Evolutionary conservation across 2,329 filamentous ascomycete genomes (phyloP).

Genomic region (Aspergillus awamori): DNA sequence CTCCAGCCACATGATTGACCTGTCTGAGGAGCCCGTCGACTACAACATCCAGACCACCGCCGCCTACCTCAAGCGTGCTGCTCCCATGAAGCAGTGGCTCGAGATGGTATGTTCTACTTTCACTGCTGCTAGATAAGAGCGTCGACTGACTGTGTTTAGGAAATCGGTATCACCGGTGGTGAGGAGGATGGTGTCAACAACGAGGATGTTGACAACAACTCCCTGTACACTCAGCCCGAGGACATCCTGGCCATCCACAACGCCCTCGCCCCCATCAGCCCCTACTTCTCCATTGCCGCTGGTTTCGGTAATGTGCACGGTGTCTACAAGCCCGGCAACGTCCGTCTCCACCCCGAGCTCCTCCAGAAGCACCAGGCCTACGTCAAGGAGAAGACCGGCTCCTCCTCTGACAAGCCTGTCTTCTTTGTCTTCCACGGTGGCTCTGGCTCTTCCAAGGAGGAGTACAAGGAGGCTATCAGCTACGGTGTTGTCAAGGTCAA

Average conservation of each 20-base stretch:
- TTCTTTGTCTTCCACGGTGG: slow-evolving; percentile 99
- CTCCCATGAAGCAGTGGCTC: slow-evolving; percentile 97
- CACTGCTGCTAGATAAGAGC: background rate
- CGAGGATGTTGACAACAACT: slow-evolving; percentile 94
- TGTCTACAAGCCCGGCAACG: slow-evolving; percentile 98
- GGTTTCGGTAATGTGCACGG: slow-evolving; percentile 99
- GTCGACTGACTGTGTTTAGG: slow-evolving; percentile 45
- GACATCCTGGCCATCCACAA: slow-evolving; percentile 93
- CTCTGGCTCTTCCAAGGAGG: slow-evolving; percentile 85
- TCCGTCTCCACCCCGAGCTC: slow-evolving; percentile 93
- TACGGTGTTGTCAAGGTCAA: slow-evolving; percentile 99
- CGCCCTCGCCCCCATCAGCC: slow-evolving; percentile 79
- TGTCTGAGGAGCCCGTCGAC: slow-evolving; percentile 87
- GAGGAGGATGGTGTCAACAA: slow-evolving; percentile 99
- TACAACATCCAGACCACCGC: slow-evolving; percentile 92
- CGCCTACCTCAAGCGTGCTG: slow-evolving; percentile 89
- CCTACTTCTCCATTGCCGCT: slow-evolving; percentile 97
- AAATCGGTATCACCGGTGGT: slow-evolving; percentile 93
- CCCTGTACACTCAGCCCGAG: slow-evolving; percentile 96
- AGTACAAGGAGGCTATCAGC: slow-evolving; percentile 85
- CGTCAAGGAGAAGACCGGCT: slow-evolving; percentile 76
- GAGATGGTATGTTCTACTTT: slow-evolving; percentile 73
- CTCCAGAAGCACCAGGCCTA: slow-evolving; percentile 95
- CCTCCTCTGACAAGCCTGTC: slow-evolving; percentile 82
- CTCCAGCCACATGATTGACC: slow-evolving; percentile 97